These are phyloP conservation scores for Penicillium freii DNA, from an alignment of 2,329 filamentous ascomycete species.

Conservation along the genomic window DNA sequence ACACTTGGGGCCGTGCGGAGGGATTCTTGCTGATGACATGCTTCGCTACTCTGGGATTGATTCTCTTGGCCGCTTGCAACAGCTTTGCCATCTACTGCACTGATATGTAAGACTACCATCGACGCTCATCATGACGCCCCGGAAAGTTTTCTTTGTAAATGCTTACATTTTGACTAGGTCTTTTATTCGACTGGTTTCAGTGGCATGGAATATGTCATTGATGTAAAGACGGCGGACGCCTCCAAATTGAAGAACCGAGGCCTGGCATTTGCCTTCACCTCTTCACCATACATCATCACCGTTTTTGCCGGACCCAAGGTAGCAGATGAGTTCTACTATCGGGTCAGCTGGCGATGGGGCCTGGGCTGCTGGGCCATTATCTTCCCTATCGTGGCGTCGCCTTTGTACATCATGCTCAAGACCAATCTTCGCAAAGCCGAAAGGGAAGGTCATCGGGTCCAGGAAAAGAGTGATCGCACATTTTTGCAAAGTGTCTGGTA, in stretches of 20 bases:
- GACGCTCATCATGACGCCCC: fast-evolving
- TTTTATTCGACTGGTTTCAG: slow-evolving; percentile 58
- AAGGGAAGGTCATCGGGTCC: slow-evolving; percentile 51
- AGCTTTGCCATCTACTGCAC: slow-evolving; percentile 60
- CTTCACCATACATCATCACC: slow-evolving; percentile 61
- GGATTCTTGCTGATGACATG: slow-evolving; percentile 51
- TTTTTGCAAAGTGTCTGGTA: slow-evolving; percentile 45
- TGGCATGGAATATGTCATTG: slow-evolving; percentile 57
- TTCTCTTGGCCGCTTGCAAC: slow-evolving; percentile 59
- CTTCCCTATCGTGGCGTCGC: slow-evolving; percentile 53
- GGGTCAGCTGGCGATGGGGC: slow-evolving; percentile 57
- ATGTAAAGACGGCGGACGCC: slow-evolving; percentile 62
- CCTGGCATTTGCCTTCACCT: slow-evolving; percentile 59
- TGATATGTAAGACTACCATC: slow-evolving; percentile 35
- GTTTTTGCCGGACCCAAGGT: slow-evolving; percentile 54
- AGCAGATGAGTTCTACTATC: slow-evolving; percentile 49
- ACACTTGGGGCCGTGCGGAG: slow-evolving; percentile 58
- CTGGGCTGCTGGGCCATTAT: slow-evolving; percentile 60
- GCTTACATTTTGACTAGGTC: slow-evolving; percentile 30
- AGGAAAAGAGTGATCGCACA: slow-evolving; percentile 43
- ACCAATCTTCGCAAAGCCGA: slow-evolving; percentile 55
- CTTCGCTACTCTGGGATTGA: slow-evolving; percentile 47
- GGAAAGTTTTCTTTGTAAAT: background rate
- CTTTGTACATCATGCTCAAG: slow-evolving; percentile 53
- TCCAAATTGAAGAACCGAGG: slow-evolving; percentile 59